Base-by-base conservation (phyloP, 257 asterid genomes). In the Fraxinus excelsior region DNA sequence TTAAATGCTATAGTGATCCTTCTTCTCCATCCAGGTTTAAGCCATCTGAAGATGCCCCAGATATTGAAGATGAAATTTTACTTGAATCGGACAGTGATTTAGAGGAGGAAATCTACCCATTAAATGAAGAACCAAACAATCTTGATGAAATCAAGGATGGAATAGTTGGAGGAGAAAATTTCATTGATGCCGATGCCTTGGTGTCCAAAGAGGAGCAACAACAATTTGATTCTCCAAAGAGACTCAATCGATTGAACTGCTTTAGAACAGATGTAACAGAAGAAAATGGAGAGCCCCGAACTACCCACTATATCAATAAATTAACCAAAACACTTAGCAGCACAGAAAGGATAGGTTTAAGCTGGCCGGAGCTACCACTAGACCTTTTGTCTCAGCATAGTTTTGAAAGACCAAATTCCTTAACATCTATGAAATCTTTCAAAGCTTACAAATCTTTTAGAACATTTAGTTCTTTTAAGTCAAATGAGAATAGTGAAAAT, bases 301-400 rank as follows among this genome's bases (percentile, higher is more conserved):
- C 66, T 26, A 19, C 75, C 71, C 90, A 70, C 69, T 77, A 74
- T 75, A 78, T 76, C 77, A 84, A 80, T 9, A 86, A 80, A 42
- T 74, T 93, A 73, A 83, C 90, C 23, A 84, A 80, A 83, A 75
- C 88, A 8, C 79, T 91, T 18, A 87, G 95, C 80, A 94, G 93
- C 71, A 90, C 89, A 28, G 97, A 93, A 70, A 96, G 85, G 74
- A 87, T 96, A 76, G 97, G 97, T 73, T 85, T 92, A 78, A 85
- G 97, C 89, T 93, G 99, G 99, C 99, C 97, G 28, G 99, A 96
- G 87, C 85, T 86, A 56, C 94, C 91, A n/a, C 87, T 91, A 75
- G 84, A 89, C 86, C 87, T 89, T 67, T 83, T 93, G 79, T 80
- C 91, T 25, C 94, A 77, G 78, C 88, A 71, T 74, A 87, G 79